Evolutionary conservation across 495 filamentous ascomycete species (phyloP).

Genomic region (Penicillium flavigenum): DNA sequence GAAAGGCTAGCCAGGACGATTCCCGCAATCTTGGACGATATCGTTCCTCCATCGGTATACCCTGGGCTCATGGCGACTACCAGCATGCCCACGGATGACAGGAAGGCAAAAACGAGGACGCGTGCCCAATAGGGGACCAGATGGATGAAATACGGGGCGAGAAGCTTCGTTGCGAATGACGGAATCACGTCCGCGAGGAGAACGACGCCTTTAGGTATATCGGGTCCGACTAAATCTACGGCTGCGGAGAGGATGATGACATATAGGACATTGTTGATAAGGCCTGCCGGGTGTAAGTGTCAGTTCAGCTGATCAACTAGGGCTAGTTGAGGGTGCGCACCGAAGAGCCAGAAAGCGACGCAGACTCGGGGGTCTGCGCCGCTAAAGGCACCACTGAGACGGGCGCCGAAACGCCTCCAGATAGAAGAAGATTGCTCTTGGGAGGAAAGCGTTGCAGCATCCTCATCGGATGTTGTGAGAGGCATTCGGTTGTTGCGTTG

Average conservation of each 20-base stretch:
- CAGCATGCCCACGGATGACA: slow-evolving; percentile 83
- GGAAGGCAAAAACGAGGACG: slow-evolving; percentile 65
- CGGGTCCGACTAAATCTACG: slow-evolving; percentile 85
- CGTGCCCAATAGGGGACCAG: slow-evolving; percentile 74
- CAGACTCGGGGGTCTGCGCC: slow-evolving; percentile 72
- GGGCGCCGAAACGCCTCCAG: slow-evolving; percentile 66
- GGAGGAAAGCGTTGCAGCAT: slow-evolving; percentile 57
- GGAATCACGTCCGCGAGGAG: slow-evolving; percentile 91
- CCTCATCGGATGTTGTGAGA: slow-evolving; percentile 18
- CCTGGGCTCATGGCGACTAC: slow-evolving; percentile 75
- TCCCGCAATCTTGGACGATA: slow-evolving; percentile 74
- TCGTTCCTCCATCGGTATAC: slow-evolving; percentile 56
- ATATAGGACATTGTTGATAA: slow-evolving; percentile 98
- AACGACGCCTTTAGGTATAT: slow-evolving; percentile 83
- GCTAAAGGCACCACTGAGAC: slow-evolving; percentile 61
- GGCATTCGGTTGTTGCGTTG: slow-evolving; percentile 17
- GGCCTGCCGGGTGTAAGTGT: slow-evolving; percentile 53
- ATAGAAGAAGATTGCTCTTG: slow-evolving; percentile 68
- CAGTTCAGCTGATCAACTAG: background rate
- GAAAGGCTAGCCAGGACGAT: slow-evolving; percentile 82
- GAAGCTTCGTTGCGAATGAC: slow-evolving; percentile 81
- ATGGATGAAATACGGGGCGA: slow-evolving; percentile 92
- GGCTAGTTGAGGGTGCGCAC: slow-evolving; percentile 45
- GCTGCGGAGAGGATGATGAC: slow-evolving; percentile 96
- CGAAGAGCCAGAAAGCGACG: slow-evolving; percentile 88